These are phyloP conservation scores for Cucurbita pepo DNA, from an alignment of 306 rosid species.

Conservation along the genomic window DNA sequence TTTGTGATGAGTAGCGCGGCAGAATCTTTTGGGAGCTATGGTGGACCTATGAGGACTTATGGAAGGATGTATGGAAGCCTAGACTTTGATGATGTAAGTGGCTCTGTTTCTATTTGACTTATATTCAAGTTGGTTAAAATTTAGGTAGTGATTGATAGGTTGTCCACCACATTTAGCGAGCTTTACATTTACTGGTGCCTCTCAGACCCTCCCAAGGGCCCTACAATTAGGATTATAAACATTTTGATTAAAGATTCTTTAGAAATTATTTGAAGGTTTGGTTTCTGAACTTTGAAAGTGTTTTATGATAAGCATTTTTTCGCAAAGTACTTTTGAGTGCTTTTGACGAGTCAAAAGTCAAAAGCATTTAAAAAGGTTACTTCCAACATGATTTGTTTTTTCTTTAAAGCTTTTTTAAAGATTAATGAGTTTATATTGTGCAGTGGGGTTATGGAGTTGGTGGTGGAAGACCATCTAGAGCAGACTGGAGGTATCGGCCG, in stretches of 20 bases:
- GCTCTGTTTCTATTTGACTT: background rate
- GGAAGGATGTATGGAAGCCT: slow-evolving; percentile 89
- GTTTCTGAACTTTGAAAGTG: background rate
- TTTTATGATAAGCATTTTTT: no score
- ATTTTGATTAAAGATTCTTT: no score
- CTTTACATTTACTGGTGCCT: background rate
- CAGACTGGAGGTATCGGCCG: slow-evolving; percentile 96
- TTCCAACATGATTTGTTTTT: no score
- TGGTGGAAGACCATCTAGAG: slow-evolving; percentile 67
- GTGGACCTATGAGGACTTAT: slow-evolving; percentile 76
- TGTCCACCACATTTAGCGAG: background rate
- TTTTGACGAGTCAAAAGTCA: no score
- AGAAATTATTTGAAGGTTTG: background rate
- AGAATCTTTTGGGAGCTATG: slow-evolving; percentile 57
- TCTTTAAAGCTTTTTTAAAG: background rate
- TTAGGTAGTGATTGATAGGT: background rate
- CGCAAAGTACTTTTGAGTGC: background rate
- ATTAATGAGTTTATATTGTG: slow-evolving; percentile 9
- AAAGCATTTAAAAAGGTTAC: no score
- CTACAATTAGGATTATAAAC: no score
- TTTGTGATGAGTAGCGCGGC: slow-evolving; percentile 40
- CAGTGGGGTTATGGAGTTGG: slow-evolving; percentile 93
- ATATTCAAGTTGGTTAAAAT: background rate
- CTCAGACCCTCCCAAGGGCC: no score
- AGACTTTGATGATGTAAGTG: slow-evolving; percentile 82